These are phyloP conservation scores for Talaromyces wortmannii DNA, from an alignment of 495 filamentous ascomycete genomes.

Conservation along the genomic window DNA sequence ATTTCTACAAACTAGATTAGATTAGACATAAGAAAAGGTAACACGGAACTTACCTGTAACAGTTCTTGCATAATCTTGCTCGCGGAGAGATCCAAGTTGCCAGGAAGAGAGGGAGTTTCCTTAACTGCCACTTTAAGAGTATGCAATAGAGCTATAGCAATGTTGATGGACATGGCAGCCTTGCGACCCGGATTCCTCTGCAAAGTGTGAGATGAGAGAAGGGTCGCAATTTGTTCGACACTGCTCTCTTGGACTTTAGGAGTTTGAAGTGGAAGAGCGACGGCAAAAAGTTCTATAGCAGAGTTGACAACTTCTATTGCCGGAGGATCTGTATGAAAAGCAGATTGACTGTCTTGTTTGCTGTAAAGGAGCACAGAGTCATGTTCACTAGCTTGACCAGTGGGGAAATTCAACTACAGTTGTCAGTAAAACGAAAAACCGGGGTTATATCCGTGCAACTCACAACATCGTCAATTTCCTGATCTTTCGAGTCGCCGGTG, in stretches of 20 bases:
- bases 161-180: slow-evolving; percentile 84
- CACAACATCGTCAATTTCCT: slow-evolving; percentile 61
- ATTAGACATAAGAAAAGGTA: slow-evolving; percentile 5
- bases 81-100: slow-evolving; percentile 68
- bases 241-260: slow-evolving; percentile 93
- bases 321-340: slow-evolving; percentile 66
- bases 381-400: slow-evolving; percentile 79
- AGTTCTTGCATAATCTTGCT: slow-evolving; percentile 86
- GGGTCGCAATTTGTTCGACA: slow-evolving; percentile 85
- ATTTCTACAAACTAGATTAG: slow-evolving; percentile 37
- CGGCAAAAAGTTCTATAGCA: slow-evolving; percentile 85
- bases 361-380: slow-evolving; percentile 82
- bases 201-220: slow-evolving; percentile 67
- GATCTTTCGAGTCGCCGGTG: slow-evolving; percentile 56
- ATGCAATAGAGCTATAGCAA: slow-evolving; percentile 72
- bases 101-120: slow-evolving; percentile 65
- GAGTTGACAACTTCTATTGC: slow-evolving; percentile 90
- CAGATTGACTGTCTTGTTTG: slow-evolving; percentile 30
- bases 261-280: slow-evolving; percentile 79
- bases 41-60: slow-evolving; percentile 45
- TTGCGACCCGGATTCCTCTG: slow-evolving; percentile 84
- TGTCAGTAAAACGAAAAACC: slow-evolving; percentile 2
- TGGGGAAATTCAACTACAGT: slow-evolving; percentile 54
- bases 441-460: slow-evolving; percentile 9
- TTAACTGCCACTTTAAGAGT: slow-evolving; percentile 77